Evolutionary conservation across 768 basidiomycete species (phyloP), one percentile per base, ranked within the genome.

Genomic region (Leccinum aurantiacum): DNA sequence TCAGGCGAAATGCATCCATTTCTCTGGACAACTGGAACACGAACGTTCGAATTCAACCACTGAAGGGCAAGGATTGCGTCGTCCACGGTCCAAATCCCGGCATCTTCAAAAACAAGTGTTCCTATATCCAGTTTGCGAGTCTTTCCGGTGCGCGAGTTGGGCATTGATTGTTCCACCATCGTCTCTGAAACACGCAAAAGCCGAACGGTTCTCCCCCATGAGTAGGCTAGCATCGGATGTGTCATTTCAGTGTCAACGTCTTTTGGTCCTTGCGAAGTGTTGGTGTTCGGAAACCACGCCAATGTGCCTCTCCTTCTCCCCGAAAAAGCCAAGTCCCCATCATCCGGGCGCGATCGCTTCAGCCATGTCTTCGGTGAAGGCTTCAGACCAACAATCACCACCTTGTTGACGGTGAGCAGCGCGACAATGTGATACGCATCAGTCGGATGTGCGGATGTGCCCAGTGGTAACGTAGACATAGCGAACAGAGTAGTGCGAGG

Each of bases 361-460:
- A 90, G 89, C 94, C 95, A 98, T 0, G 95, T 99, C 69, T 90
- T 87, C 8, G 97, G 92, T 0, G 85, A 82, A 3, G 97, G 97
- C 66, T 93, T 95, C 61, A 99, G 72, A 6, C 95, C 95, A 10
- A 98, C 94, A 37, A 98, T 83, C 13, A 99, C 91, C 4, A 98
- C 78, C 70, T 99, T 99, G 24, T 87, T 82, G 0, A 93, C 86
- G 0, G 97, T 99, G 31, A 98, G 80, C 50, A 99, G 74, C 0
- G 95, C 94, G 33, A 92, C 83, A 29, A 97, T 76, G 56, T 90
- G 82, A 69, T 93, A 92, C 9, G 76, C 65, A 70, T 98, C 97
- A 0, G 90, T 91, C 0, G 87, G 72, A 75, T 96, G 90, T 1
- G 84, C 77, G 0, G 79, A 72, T 0, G 88, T 83, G 10, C 93